Conservation (phyloP, 257 asterid species). For the Ajuga chamaepitys region DNA sequence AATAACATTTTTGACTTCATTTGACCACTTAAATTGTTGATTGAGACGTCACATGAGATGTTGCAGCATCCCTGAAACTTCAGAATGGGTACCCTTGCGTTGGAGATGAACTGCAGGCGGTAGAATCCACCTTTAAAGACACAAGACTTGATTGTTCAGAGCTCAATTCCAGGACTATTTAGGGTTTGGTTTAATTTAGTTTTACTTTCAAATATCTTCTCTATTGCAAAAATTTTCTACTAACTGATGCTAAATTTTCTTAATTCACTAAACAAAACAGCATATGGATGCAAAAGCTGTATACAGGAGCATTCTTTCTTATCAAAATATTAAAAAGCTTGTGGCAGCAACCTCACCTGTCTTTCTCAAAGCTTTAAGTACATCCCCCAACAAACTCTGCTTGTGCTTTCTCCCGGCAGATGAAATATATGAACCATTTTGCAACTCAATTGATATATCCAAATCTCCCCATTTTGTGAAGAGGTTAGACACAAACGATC, state of each 20-base stretch:
- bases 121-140: slow-evolving; percentile 57
- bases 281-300: slow-evolving; percentile 5
- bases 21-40: slow-evolving; percentile 81
- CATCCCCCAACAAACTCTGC: slow-evolving; percentile 51
- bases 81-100: slow-evolving; percentile 86
- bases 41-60: slow-evolving; percentile 84
- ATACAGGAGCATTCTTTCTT: not conserved
- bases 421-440: slow-evolving; percentile 55
- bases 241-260: not conserved
- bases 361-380: slow-evolving; percentile 51
- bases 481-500: slow-evolving; percentile 94
- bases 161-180: not conserved
- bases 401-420: slow-evolving; percentile 72
- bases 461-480: slow-evolving; percentile 96
- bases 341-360: slow-evolving; percentile 42
- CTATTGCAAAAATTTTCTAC: not conserved
- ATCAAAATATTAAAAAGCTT: not conserved
- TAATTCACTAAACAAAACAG: not conserved
- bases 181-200: slow-evolving; percentile 7
- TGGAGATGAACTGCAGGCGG: slow-evolving; percentile 46
- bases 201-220: not conserved
- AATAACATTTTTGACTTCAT: slow-evolving; percentile 84
- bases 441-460: slow-evolving; percentile 81
- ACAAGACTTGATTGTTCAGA: slow-evolving; percentile 9
- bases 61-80: slow-evolving; percentile 51